Conservation (phyloP, 371 early-diverging fungal species). For the Synchytrium microbalum region DNA sequence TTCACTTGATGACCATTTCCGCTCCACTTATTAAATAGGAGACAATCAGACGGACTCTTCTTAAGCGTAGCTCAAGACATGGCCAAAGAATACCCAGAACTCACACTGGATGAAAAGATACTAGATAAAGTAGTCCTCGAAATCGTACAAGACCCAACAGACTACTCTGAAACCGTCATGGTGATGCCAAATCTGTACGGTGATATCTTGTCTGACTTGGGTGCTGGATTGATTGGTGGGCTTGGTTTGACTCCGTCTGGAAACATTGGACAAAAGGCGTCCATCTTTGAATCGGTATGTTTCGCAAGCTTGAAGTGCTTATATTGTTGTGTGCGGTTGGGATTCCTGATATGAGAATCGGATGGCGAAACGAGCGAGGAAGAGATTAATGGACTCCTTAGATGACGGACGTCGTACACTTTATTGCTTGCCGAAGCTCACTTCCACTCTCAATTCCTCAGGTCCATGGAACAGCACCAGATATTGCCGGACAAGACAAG, state of each 20-base stretch:
- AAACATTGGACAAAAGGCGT: constrained; percentile 94
- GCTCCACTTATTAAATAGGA: constrained; percentile 37
- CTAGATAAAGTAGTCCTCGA: constrained; percentile 91
- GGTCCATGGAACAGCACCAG: constrained; percentile 97
- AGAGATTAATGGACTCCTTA: too few species aligned
- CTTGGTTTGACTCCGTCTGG: constrained; percentile 96
- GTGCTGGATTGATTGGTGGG: constrained; percentile 97
- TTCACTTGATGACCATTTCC: not conserved
- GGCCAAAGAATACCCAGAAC: constrained; percentile 83
- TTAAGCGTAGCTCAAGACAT: constrained; percentile 86
- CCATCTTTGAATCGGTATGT: constrained; percentile 87
- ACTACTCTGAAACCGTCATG: constrained; percentile 89
- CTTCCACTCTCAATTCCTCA: too few species aligned
- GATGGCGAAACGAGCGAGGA: too few species aligned
- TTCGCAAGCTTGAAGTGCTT: not conserved
- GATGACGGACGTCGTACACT: too few species aligned
- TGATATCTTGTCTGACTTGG: constrained; percentile 95
- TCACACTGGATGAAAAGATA: constrained; percentile 83
- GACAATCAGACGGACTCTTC: constrained; percentile 95
- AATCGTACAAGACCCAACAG: constrained; percentile 90
- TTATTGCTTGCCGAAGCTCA: too few species aligned
- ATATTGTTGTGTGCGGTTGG: not conserved
- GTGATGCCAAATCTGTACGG: constrained; percentile 99
- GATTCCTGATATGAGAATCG: too few species aligned
- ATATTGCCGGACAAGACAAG: constrained; percentile 89